Percentiles rank a stretch among this genome's conserved stretches.
Conservation (phyloP, 1,284 basidiomycete genomes). For the Phellinidium pouzarii region DNA sequence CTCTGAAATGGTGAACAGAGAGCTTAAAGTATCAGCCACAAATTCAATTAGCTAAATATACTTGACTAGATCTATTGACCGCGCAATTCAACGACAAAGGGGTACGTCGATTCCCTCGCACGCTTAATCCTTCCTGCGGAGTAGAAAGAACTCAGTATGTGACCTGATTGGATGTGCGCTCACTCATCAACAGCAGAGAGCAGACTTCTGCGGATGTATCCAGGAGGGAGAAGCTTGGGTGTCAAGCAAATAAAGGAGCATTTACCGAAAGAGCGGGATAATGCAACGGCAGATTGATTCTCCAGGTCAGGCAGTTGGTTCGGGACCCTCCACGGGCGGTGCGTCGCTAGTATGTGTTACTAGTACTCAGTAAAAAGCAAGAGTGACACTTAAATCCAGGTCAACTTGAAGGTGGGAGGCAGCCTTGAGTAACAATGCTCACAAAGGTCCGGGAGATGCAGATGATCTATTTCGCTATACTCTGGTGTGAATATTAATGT, state of each 20-base stretch:
- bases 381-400: too few relatives aligned
- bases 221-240: background rate
- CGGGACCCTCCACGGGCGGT: background rate
- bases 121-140: background rate
- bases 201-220: background rate
- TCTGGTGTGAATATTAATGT: too few relatives aligned
- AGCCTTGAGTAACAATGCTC: too few relatives aligned
- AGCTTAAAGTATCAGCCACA: background rate
- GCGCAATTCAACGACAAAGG: background rate
- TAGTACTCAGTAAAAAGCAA: too few relatives aligned
- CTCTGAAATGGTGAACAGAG: background rate
- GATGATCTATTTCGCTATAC: too few relatives aligned
- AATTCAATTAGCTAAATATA: background rate
- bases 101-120: background rate
- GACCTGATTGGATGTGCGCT: background rate
- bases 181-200: background rate
- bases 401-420: too few relatives aligned
- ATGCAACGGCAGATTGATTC: slow-evolving; percentile 3
- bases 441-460: too few relatives aligned
- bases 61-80: background rate
- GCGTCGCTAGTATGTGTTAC: too few relatives aligned
- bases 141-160: background rate
- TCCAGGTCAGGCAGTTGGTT: background rate
- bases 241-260: background rate
- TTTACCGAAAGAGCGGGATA: slow-evolving; percentile 7